Base-by-base conservation (phyloP, 352 stramenopile genomes). In the Globisporangium solare region DNA sequence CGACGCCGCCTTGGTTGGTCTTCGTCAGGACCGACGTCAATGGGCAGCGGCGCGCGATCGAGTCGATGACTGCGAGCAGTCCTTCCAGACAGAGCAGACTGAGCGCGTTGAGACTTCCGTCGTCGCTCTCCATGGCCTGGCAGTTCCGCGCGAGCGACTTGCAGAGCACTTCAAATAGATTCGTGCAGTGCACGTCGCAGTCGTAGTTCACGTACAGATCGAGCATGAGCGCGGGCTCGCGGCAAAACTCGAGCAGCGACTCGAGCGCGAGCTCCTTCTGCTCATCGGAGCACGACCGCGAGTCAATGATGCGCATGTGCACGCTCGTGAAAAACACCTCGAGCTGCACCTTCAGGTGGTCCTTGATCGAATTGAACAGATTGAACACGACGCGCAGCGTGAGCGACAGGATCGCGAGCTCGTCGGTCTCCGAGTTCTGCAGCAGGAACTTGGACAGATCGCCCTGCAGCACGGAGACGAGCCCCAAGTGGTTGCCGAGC, bases 171-270 rank as follows among this genome's bases (percentile, higher is more conserved):
- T 99, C 96, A 68, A 99, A 99, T 8, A 99, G 80, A 66, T 99
- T 99, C 11, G 95, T 98, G 70, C 97, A 99, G 58, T 98, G 86
- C 24, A 99, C 92, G 64, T 99, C 96, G 67, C 96, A 99, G 73
- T 99, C 97, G 73, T 99, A 99, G 74, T 99, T 99, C 52, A 98
- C 92, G 71, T 99, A 99, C 12, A 99, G 66, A 66, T 99, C 97
- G 24, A 98, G 83, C 92, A 99, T 98, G 20, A 99, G 81, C 37
- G 88, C 90, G 6, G 96, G 96, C 64, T 99, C 97, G 32, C 97
- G 76, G 54, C 94, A 99, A 58, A 99, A 99, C 71, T 99, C 97
- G 3, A 99, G 73, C 24, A 99, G 68, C 22, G 80, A 97, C 75
- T 99, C 97, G 35, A 94, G 65, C 39, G 85, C 85, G 17, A 94